Base-by-base conservation (phyloP, 139 green algal species). In the Spirogloea muscicola region DNA sequence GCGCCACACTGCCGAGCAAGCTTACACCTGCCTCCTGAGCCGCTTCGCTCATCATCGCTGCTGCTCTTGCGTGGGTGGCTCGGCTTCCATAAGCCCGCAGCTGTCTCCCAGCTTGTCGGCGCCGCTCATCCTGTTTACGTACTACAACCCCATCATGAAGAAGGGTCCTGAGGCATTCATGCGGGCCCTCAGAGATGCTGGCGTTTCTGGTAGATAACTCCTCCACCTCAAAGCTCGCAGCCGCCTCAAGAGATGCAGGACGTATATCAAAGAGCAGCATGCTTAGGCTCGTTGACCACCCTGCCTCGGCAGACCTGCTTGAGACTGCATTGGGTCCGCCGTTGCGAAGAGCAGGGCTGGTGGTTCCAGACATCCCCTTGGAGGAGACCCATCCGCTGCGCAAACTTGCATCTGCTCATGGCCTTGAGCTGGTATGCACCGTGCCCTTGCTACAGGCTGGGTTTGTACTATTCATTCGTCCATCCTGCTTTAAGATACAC, bases 71-170 rank as follows among this genome's bases (percentile, higher is more conserved):
- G n/a, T n/a, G n/a, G n/a, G n/a, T n/a, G n/a, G n/a, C n/a, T n/a
- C n/a, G n/a, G n/a, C n/a, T n/a, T n/a, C n/a, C n/a, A n/a, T n/a
- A n/a, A n/a, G n/a, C 25, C 5, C 42, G 0, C 43, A 79, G 27
- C 84, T 89, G 2, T 82, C 84, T 2, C 74, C 89, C 0, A 66
- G 31, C 3, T 84, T 98, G 52, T 87, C 66, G 27, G 91, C 93
- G 10, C 92, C 93, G 5, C 71, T 98, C 1, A 87, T 99, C 9
- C 81, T 98, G 43, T 99, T 99, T 83, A 96, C 91, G 0, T 99
- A 99, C 81, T 98, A 88, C 88, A 99, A 99, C 80, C 95, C 95
- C 42, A 98, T 98, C 84, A 92, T 97, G 84, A 84, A 88, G 0
- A 77, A 88, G 1, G 91, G 91, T 0, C 74, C 91, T 34, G 87